Conservation (phyloP, 768 basidiomycete genomes). For the Pleurotus pulmonarius region DNA sequence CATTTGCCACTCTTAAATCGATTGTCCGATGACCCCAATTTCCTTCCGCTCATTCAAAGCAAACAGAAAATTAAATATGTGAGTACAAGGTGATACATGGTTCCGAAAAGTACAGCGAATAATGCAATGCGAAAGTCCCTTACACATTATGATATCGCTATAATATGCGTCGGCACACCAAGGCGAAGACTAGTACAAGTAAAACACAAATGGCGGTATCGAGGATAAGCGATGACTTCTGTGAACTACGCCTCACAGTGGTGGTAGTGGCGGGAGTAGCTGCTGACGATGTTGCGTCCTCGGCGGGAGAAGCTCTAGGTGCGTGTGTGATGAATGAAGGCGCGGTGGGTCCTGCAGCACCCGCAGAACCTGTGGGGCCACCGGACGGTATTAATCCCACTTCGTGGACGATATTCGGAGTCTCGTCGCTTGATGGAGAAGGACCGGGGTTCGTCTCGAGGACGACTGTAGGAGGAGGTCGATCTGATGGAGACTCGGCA, state of each 20-base stretch:
- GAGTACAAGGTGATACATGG: background rate
- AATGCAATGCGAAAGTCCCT: too few relatives aligned
- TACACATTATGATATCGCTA: constrained; percentile 16
- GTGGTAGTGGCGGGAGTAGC: background rate
- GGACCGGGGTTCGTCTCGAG: background rate
- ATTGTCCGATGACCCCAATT: too few relatives aligned
- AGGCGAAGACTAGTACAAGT: constrained; percentile 61
- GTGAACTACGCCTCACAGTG: constrained; percentile 11
- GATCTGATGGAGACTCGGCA: background rate
- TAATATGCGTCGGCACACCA: constrained; percentile 59
- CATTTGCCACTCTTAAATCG: too few relatives aligned
- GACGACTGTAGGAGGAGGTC: background rate
- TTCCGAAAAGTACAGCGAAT: background rate
- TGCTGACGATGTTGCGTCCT: background rate
- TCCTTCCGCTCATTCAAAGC: too few relatives aligned
- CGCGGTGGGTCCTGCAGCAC: background rate
- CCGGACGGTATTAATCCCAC: background rate
- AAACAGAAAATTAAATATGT: background rate
- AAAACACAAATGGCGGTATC: constrained; percentile 75
- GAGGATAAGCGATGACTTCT: constrained; percentile 58
- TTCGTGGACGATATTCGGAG: constrained; percentile 1
- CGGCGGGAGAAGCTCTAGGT: background rate
- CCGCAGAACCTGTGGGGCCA: background rate
- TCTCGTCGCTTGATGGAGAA: background rate
- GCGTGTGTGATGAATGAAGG: constrained; percentile 3